A percentile compares a stretch with the other conserved stretches of the same genome.
Evolutionary conservation across 176 grass and related monocot genomes (phyloP).

Genomic region (Raddia guianensis): DNA sequence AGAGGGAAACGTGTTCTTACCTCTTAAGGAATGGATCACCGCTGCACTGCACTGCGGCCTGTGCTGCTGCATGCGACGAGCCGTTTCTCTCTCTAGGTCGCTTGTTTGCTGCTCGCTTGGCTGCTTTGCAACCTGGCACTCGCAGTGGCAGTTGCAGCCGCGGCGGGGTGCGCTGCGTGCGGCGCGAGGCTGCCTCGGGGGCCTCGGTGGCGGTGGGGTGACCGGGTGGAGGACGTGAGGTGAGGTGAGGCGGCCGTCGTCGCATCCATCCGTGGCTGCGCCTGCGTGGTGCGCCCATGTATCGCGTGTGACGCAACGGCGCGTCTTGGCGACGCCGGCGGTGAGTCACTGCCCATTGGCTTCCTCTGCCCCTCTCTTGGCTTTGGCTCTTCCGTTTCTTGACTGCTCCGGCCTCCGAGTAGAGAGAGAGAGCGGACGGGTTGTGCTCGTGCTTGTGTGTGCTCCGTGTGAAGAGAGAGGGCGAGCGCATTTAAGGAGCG

Average conservation of each 20-base stretch:
- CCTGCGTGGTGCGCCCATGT: not conserved
- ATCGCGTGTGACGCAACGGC: conserved; percentile 7
- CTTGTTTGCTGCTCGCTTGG: not conserved
- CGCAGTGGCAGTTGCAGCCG: not conserved
- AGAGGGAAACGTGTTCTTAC: not conserved
- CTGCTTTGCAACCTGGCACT: conserved; percentile 6
- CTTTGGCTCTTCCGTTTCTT: not conserved
- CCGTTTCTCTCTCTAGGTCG: conserved; percentile 22
- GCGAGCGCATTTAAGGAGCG: conserved; percentile 20
- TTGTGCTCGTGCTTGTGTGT: too few relatives aligned
- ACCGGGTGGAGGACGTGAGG: too few relatives aligned
- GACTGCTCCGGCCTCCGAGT: not conserved
- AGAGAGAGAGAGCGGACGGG: not conserved
- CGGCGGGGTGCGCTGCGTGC: not conserved
- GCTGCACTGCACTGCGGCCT: not conserved
- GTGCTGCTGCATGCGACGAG: not conserved
- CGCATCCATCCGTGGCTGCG: too few relatives aligned
- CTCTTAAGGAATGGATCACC: too few relatives aligned
- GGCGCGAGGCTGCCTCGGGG: not conserved
- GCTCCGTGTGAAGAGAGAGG: not conserved
- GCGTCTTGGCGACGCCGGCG: not conserved
- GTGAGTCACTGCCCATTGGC: not conserved
- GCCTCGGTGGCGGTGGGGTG: not conserved
- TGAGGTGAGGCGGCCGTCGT: not conserved
- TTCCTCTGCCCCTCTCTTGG: not conserved